Evolutionary conservation across 805 yeast species (phyloP).

Genomic region (Myxozyma vanderwaltii): DNA sequence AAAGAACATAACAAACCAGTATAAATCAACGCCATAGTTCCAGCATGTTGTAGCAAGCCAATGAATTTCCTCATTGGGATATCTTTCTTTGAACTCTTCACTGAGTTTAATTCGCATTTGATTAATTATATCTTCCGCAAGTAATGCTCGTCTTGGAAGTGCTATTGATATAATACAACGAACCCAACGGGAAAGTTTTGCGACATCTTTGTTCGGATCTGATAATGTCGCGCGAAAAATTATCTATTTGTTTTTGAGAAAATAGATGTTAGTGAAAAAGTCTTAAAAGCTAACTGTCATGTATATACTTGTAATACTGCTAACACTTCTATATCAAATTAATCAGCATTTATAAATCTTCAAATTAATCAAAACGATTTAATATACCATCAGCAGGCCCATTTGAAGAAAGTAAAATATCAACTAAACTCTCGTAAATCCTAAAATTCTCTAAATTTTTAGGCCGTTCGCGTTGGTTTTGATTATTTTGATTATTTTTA

Average conservation of each 20-base stretch:
- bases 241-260: background rate
- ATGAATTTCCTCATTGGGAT: conserved; percentile 17
- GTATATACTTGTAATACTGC: conserved; percentile 14
- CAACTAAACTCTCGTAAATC: conserved; percentile 20
- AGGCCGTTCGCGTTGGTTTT: background rate
- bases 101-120: conserved; percentile 15
- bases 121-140: conserved; percentile 22
- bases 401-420: conserved; percentile 13
- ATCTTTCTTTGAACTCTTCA: conserved; percentile 1
- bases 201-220: conserved; percentile 9
- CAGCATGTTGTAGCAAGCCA: conserved; percentile 28
- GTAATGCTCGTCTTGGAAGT: conserved; percentile 14
- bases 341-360: background rate
- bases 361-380: background rate
- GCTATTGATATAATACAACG: conserved; percentile 21
- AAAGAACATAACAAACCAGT: conserved; percentile 10
- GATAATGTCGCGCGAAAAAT: conserved; percentile 14
- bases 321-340: conserved; percentile 10
- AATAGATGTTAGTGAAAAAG: background rate
- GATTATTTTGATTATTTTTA: no score
- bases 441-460: background rate
- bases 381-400: conserved; percentile 19
- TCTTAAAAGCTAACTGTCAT: no score
- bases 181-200: conserved; percentile 24
- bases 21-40: conserved; percentile 29